Percentiles rank a stretch among this genome's conserved stretches.
Evolutionary conservation across 257 asterid species (phyloP).

Genomic region (Cruciata laevipes): DNA sequence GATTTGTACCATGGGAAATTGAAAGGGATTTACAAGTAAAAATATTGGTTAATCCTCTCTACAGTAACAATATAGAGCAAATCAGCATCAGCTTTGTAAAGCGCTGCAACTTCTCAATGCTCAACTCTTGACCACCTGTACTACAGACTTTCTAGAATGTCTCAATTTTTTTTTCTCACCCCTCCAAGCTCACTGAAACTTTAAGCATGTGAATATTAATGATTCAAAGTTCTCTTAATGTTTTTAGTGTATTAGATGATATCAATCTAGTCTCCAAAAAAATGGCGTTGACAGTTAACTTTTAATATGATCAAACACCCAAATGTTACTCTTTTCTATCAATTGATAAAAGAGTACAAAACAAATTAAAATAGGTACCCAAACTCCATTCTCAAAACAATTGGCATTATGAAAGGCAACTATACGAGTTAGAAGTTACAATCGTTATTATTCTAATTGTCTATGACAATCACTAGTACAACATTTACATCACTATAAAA

Average conservation of each 20-base stretch:
- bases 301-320: background rate
- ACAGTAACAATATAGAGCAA: too few species aligned
- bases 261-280: background rate
- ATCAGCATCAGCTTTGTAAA: background rate
- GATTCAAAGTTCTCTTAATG: too few species aligned
- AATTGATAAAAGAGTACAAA: background rate
- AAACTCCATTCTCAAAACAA: background rate
- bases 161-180: too few species aligned
- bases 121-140: background rate
- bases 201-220: too few species aligned
- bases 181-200: too few species aligned
- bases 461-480: background rate
- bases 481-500: constrained; percentile 1
- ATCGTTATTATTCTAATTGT: background rate
- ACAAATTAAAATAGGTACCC: background rate
- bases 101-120: background rate
- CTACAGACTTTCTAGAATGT: too few species aligned
- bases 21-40: background rate
- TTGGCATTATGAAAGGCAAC: background rate
- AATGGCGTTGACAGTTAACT: background rate
- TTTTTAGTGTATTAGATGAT: too few species aligned
- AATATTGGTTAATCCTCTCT: background rate
- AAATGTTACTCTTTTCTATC: background rate
- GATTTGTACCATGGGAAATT: background rate
- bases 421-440: background rate